Evolutionary conservation across 805 yeast genomes (phyloP).

Genomic region (Kazachstania africana): DNA sequence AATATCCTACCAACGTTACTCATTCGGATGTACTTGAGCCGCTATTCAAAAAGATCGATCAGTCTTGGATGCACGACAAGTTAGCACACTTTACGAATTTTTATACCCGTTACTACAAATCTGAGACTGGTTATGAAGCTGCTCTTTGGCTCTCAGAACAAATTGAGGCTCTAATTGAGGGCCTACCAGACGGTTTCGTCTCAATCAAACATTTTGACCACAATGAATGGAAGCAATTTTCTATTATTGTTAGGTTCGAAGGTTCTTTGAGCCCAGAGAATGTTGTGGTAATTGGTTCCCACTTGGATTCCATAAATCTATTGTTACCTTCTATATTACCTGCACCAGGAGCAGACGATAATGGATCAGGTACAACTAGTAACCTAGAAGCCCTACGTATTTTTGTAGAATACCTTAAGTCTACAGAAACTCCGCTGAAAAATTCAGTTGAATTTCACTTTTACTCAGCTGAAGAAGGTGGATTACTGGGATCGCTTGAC

Average conservation of each 20-base stretch:
- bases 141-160: slow-evolving; percentile 55
- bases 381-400: slow-evolving; percentile 64
- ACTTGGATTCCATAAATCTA: slow-evolving; percentile 74
- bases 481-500: slow-evolving; percentile 75
- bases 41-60: slow-evolving; percentile 35
- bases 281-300: slow-evolving; percentile 73
- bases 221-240: slow-evolving; percentile 63
- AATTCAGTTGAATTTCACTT: slow-evolving; percentile 87
- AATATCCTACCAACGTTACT: slow-evolving; percentile 40
- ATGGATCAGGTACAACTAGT: slow-evolving; percentile 81
- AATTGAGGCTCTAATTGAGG: slow-evolving; percentile 24
- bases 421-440: slow-evolving; percentile 35
- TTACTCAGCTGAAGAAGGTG: slow-evolving; percentile 93
- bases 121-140: slow-evolving; percentile 56
- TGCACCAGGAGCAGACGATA: slow-evolving; percentile 95
- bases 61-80: slow-evolving; percentile 36
- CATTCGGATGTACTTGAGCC: slow-evolving; percentile 30
- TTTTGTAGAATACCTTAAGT: slow-evolving; percentile 28
- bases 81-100: slow-evolving; percentile 58
- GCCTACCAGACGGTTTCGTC: slow-evolving; percentile 27
- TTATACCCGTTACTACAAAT: slow-evolving; percentile 65
- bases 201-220: slow-evolving; percentile 46
- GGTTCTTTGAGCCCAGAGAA: slow-evolving; percentile 33
- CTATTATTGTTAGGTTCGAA: slow-evolving; percentile 54
- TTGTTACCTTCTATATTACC: slow-evolving; percentile 53